These are phyloP conservation scores for Fusarium virguliforme DNA, from an alignment of 2,329 filamentous ascomycete species.

Conservation along the genomic window DNA sequence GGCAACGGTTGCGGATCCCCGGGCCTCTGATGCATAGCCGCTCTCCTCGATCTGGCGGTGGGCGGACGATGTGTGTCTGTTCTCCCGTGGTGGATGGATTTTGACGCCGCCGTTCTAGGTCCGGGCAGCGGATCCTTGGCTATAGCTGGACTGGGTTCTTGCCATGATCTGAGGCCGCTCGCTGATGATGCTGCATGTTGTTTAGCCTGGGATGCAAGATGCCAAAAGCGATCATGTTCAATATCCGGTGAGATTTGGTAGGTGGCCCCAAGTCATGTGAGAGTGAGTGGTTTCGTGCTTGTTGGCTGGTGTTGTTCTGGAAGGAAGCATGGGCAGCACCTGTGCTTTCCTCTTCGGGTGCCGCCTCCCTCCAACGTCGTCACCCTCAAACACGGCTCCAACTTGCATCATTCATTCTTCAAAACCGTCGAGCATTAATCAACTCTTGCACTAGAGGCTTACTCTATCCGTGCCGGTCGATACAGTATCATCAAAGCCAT, in stretches of 20 bases:
- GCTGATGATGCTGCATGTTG: neutral
- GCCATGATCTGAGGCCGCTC: constrained; percentile 12
- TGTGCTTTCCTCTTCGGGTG: constrained; percentile 24
- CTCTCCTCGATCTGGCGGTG: neutral
- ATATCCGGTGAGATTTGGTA: constrained; percentile 11
- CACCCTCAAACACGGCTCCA: constrained; percentile 8
- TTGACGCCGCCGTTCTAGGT: constrained; percentile 3
- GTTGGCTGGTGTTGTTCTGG: constrained; percentile 29
- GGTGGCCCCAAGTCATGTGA: constrained; percentile 29
- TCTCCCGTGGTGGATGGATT: neutral
- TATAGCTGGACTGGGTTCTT: constrained; percentile 8
- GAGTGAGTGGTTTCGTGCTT: constrained; percentile 12
- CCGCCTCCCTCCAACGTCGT: constrained; percentile 12
- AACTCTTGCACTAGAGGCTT: neutral
- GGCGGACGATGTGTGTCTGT: neutral
- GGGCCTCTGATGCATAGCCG: constrained; percentile 8
- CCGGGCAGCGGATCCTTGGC: constrained; percentile 15
- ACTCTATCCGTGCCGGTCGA: neutral
- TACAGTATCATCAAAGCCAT: neutral
- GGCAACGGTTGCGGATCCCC: constrained; percentile 8
- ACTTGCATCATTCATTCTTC: constrained; percentile 15
- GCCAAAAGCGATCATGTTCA: constrained; percentile 12
- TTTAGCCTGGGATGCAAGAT: constrained; percentile 15
- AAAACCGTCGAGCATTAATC: neutral
- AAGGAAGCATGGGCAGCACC: constrained; percentile 25